These are phyloP conservation scores for Phylloporus sp. DNA, from an alignment of 768 basidiomycete species.

Conservation along the genomic window DNA sequence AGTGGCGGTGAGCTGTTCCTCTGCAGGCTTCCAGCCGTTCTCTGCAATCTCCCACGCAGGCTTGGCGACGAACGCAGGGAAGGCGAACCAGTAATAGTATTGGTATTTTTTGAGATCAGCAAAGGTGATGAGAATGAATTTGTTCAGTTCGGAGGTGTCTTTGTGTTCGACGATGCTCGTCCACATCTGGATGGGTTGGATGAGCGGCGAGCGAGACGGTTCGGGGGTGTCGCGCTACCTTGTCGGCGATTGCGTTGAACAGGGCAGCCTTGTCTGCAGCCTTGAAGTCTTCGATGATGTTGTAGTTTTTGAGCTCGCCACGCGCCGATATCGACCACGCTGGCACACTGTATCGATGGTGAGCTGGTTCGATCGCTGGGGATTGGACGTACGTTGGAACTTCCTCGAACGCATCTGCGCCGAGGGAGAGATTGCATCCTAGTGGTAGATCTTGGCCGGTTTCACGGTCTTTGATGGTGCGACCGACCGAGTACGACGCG, in stretches of 20 bases:
- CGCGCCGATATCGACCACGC: conserved; percentile 47
- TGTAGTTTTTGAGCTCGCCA: conserved; percentile 89
- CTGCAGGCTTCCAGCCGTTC: conserved; percentile 54
- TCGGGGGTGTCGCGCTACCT: conserved; percentile 39
- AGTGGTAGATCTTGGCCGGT: conserved; percentile 71
- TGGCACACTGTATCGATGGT: conserved; percentile 34
- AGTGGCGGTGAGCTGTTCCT: conserved; percentile 39
- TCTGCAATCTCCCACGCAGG: conserved; percentile 84
- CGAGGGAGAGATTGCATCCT: conserved; percentile 61
- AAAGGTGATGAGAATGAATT: conserved; percentile 88
- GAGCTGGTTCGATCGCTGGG: conserved; percentile 3
- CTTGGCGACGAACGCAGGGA: conserved; percentile 86
- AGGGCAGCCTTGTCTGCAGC: conserved; percentile 83
- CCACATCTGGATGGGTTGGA: conserved; percentile 56
- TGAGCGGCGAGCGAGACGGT: not conserved
- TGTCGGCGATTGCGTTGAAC: conserved; percentile 68
- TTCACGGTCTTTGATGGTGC: conserved; percentile 71
- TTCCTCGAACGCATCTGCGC: conserved; percentile 59
- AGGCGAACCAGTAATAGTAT: conserved; percentile 98
- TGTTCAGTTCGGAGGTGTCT: conserved; percentile 56
- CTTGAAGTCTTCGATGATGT: conserved; percentile 96
- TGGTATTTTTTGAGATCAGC: conserved; percentile 98
- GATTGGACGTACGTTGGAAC: conserved; percentile 40
- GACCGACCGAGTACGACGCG: conserved; percentile 69
- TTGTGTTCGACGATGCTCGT: conserved; percentile 49